A percentile compares a stretch with the other conserved stretches of the same genome.
These are phyloP conservation scores for Forsythia suspensa DNA, from an alignment of 257 asterid genomes.

Conservation along the genomic window DNA sequence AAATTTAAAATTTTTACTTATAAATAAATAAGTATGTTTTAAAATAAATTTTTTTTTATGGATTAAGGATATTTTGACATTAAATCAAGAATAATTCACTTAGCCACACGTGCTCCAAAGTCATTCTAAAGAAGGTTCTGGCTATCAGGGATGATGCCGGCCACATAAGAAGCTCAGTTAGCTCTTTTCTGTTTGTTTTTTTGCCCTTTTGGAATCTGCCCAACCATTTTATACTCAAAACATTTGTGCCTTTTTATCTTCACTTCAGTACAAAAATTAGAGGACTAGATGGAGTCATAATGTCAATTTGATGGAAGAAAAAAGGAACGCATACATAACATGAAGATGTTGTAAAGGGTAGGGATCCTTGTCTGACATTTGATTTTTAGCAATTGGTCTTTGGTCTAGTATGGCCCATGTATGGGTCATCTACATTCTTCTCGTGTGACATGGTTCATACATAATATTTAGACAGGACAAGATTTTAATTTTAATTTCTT, in stretches of 20 bases:
- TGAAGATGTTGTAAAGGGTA: background rate
- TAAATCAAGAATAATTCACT: too few species aligned
- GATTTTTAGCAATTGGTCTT: background rate
- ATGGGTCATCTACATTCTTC: too few species aligned
- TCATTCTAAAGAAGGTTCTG: conserved; percentile 11
- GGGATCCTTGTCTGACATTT: background rate
- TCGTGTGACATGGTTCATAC: background rate
- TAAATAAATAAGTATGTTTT: too few species aligned
- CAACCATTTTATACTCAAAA: conserved; percentile 3
- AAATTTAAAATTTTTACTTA: too few species aligned
- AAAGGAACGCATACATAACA: background rate
- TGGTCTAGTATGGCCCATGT: background rate
- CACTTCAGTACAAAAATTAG: background rate
- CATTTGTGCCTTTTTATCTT: conserved; percentile 18
- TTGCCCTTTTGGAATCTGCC: conserved; percentile 27
- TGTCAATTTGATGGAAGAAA: background rate
- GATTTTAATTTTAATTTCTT: too few species aligned
- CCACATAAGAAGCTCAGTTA: conserved; percentile 35
- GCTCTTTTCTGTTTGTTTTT: conserved; percentile 37
- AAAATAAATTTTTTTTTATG: too few species aligned
- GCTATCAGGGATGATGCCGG: conserved; percentile 45
- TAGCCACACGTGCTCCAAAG: background rate
- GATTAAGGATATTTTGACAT: too few species aligned
- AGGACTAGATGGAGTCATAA: conserved; percentile 22
- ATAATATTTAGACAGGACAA: background rate